Percentiles rank a stretch among this genome's conserved stretches.
Conservation (phyloP, 495 filamentous ascomycete genomes). For the Tuber umbilicatum region DNA sequence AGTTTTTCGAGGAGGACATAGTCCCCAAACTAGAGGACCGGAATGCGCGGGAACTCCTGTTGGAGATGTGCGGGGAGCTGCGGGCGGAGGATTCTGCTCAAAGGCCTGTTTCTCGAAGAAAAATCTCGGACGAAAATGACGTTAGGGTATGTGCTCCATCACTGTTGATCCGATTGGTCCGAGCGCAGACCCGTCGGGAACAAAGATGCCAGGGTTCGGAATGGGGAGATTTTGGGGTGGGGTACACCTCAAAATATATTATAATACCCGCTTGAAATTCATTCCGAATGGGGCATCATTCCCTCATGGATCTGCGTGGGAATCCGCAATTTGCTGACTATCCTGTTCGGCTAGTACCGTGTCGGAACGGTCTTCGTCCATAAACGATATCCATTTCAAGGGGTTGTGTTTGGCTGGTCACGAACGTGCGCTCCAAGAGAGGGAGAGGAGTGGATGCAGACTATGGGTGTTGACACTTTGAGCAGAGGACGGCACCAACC, state of each 20-base stretch:
- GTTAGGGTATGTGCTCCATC: constrained; percentile 27
- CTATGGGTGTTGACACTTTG: constrained; percentile 59
- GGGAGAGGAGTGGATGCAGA: constrained; percentile 53
- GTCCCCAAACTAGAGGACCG: constrained; percentile 15
- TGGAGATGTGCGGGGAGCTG: constrained; percentile 47
- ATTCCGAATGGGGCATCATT: background rate
- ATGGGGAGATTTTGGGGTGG: background rate
- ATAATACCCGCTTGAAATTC: background rate
- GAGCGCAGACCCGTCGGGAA: constrained; percentile 16
- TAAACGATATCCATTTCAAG: constrained; percentile 69
- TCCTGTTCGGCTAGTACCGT: constrained; percentile 52
- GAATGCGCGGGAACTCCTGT: constrained; percentile 40
- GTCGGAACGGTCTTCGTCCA: constrained; percentile 84
- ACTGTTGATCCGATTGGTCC: background rate
- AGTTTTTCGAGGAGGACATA: constrained; percentile 38
- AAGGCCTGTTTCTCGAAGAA: constrained; percentile 51
- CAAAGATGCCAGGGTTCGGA: constrained; percentile 20
- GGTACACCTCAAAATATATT: background rate
- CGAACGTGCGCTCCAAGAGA: constrained; percentile 46
- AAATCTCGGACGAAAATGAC: constrained; percentile 43
- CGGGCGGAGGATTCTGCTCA: constrained; percentile 55
- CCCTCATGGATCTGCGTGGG: background rate
- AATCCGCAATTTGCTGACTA: constrained; percentile 8
- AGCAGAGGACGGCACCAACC: constrained; percentile 61
- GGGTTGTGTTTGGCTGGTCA: constrained; percentile 84